Evolutionary conservation across 129 eudicot genomes (phyloP), one percentile per base, ranked within the genome.

Genomic region (Tagetes patula): DNA sequence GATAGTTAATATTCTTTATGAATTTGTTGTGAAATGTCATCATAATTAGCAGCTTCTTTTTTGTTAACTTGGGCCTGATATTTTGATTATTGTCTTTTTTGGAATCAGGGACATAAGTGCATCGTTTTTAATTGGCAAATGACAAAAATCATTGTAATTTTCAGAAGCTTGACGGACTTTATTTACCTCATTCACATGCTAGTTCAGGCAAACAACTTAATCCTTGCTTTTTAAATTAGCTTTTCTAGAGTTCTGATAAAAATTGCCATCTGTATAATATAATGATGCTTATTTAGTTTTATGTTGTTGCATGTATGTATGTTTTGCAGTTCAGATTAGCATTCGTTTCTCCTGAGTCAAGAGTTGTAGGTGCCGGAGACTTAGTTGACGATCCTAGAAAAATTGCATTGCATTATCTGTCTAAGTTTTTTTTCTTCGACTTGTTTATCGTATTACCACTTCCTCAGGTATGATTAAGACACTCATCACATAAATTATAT

Each of bases 291-390:
- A 66, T 54, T 52, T 40, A n/a, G 53, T 39, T 11, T 74, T 56
- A 46, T 48, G 70, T 31, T 27, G 33, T 75, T 59, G 3, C 20
- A 64, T 70, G 55, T 63, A 6, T 8, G 30, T 63, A 27, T 49
- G 53, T 58, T 64, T 79, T 82, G 43, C 89, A 88, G 90, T 85
- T 86, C 75, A 77, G 91, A 76, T 75, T 89, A 77, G 96, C 96
- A 52, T 91, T 86, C 74, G 80, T 88, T 76, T 82, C 90, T 77
- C 96, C 97, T 67, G 97, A 91, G 81, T 82, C 97, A 59, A 86
- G 87, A 77, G 97, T 89, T 62, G 94, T 83, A 75, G 96, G 98
- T 82, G 82, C 98, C 62, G 98, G 96, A 50, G 96, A 87, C 81
- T 82, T 93, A 78, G 98, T 87, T 37, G 98, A 87, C 38, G 71